phyloP scores from a whole-genome alignment of 192 early-diverging fungal genomes.

The Entomortierella beljakovae region DNA sequence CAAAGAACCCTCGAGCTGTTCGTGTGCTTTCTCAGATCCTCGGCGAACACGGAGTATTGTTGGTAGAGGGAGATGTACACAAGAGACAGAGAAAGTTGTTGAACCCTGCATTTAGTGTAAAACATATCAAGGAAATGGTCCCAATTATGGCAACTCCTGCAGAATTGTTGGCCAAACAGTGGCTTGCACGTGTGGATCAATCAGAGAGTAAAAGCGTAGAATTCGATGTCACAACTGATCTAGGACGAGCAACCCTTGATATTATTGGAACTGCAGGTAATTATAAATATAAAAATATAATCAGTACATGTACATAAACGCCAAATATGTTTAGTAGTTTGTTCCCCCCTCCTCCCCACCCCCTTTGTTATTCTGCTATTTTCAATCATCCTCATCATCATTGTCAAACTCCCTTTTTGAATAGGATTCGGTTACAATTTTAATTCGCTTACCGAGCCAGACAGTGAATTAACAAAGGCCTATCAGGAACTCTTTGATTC shows the following conservation, averaged over 20 bases:
- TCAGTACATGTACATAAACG: not conserved
- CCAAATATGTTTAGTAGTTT: not conserved
- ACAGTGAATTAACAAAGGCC: constrained; percentile 58
- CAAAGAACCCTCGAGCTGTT: constrained; percentile 43
- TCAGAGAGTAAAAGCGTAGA: constrained; percentile 34
- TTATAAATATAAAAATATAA: not conserved
- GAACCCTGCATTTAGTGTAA: constrained; percentile 63
- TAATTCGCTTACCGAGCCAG: constrained; percentile 43
- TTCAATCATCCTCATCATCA: not conserved
- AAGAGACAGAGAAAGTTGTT: constrained; percentile 66
- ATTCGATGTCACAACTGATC: constrained; percentile 50
- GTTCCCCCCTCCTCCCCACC: not conserved
- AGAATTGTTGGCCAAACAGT: constrained; percentile 42
- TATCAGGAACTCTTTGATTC: constrained; percentile 54
- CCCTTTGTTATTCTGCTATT: not conserved
- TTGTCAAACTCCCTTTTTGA: too few relatives aligned
- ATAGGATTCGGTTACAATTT: constrained; percentile 62
- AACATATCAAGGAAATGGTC: constrained; percentile 59
- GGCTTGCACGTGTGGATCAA: constrained; percentile 46
- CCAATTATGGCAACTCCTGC: constrained; percentile 51
- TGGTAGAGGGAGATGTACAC: constrained; percentile 66
- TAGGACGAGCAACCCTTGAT: constrained; percentile 42
- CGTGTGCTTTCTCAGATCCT: constrained; percentile 50
- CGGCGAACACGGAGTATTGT: constrained; percentile 61
- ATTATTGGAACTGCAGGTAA: constrained; percentile 30